Conservation (phyloP, 148 eudicot genomes). For the Cornus controversa region DNA sequence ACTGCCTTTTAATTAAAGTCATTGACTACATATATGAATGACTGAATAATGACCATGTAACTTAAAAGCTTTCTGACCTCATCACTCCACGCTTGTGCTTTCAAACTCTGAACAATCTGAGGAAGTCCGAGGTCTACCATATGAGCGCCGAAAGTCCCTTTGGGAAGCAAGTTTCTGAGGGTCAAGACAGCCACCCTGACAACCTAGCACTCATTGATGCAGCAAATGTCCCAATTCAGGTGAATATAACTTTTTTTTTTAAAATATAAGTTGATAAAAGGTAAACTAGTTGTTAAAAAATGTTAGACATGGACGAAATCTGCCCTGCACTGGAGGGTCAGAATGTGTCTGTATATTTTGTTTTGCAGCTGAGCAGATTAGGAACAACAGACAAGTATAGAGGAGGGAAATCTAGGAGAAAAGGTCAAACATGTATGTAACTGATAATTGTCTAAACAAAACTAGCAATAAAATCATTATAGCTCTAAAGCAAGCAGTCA, state of each 20-base stretch:
- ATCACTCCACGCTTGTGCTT: slow-evolving; percentile 95
- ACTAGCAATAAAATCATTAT: not conserved
- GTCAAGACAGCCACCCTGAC: slow-evolving; percentile 82
- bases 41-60: not conserved
- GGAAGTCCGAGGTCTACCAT: slow-evolving; percentile 88
- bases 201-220: slow-evolving; percentile 44
- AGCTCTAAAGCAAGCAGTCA: not conserved
- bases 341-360: too few species aligned
- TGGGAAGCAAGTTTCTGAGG: slow-evolving; percentile 79
- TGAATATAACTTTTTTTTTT: not conserved
- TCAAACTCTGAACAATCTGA: slow-evolving; percentile 80
- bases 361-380: not conserved
- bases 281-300: not conserved
- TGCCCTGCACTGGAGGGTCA: not conserved
- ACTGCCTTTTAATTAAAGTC: not conserved
- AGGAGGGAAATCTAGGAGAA: not conserved
- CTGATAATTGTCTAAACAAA: not conserved
- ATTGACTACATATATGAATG: not conserved
- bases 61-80: slow-evolving; percentile 57
- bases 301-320: not conserved
- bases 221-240: not conserved
- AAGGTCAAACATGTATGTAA: not conserved
- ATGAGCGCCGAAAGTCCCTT: slow-evolving; percentile 79
- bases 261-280: not conserved
- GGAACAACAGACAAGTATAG: not conserved